Conservation (phyloP, 1,284 basidiomycete genomes). For the Neotropicomus parvogracilis region DNA sequence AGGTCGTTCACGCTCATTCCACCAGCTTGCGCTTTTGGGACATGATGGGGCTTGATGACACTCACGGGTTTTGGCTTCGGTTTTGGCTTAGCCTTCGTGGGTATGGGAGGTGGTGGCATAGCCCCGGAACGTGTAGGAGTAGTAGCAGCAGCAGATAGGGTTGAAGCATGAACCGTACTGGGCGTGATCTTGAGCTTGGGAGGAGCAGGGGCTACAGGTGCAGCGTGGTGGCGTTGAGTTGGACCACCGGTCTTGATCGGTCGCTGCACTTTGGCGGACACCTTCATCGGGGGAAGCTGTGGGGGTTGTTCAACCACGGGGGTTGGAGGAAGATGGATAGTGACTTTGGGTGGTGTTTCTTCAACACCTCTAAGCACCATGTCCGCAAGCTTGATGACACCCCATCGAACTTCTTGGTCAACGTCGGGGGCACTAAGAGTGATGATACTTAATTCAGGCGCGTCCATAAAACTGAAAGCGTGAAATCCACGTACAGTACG, state of each 20-base stretch:
- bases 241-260: constrained; percentile 43
- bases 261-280: constrained; percentile 20
- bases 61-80: constrained; percentile 36
- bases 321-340: constrained; percentile 79
- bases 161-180: constrained; percentile 21
- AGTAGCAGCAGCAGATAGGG: constrained; percentile 17
- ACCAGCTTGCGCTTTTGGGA: constrained; percentile 70
- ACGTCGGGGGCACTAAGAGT: constrained; percentile 58
- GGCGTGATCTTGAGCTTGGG: constrained; percentile 56
- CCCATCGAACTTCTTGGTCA: constrained; percentile 88
- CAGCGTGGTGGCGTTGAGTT: constrained; percentile 42
- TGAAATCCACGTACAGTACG: constrained; percentile 56
- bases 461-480: constrained; percentile 2
- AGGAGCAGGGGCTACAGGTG: constrained; percentile 41
- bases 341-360: constrained; percentile 83
- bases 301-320: constrained; percentile 64
- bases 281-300: constrained; percentile 48
- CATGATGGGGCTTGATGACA: constrained; percentile 43
- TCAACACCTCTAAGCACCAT: constrained; percentile 80
- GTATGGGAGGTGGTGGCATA: constrained; percentile 36
- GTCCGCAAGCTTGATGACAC: constrained; percentile 89
- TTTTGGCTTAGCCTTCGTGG: constrained; percentile 37
- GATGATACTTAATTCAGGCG: constrained; percentile 9
- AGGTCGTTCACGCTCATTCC: constrained; percentile 84
- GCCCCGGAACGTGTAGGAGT: constrained; percentile 21